Percentiles rank a stretch among this genome's conserved stretches.
These are phyloP conservation scores for Lactarius psammicola DNA, from an alignment of 768 basidiomycete genomes.

Conservation along the genomic window DNA sequence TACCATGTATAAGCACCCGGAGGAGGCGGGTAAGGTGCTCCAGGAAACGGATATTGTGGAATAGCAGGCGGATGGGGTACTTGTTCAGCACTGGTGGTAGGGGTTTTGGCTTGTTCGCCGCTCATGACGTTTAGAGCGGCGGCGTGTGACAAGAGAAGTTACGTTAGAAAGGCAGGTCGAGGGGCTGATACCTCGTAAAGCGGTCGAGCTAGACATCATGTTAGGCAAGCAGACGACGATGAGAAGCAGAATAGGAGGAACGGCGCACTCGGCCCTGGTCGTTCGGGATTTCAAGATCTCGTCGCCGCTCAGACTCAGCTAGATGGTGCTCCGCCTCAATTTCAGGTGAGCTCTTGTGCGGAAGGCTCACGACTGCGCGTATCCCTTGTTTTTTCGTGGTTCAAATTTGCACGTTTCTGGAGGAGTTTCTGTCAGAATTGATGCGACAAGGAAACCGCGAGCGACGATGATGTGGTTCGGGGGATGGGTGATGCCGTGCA, in stretches of 20 bases:
- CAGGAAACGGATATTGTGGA: conserved; percentile 24
- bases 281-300: conserved; percentile 32
- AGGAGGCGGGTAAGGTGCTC: conserved; percentile 25
- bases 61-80: conserved; percentile 17
- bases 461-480: conserved; percentile 27
- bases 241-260: neutral
- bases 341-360: neutral
- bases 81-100: conserved; percentile 19
- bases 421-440: neutral
- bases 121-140: conserved; percentile 23
- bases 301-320: conserved; percentile 31
- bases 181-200: neutral
- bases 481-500: conserved; percentile 26
- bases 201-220: conserved; percentile 4
- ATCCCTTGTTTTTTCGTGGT: neutral
- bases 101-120: conserved; percentile 26
- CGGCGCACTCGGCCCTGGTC: conserved; percentile 27
- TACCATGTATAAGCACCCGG: conserved; percentile 28
- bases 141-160: neutral
- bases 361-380: neutral
- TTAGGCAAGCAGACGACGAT: neutral
- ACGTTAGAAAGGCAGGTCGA: neutral
- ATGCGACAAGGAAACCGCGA: neutral
- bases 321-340: conserved; percentile 29
- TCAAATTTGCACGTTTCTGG: neutral